Percentiles rank a stretch among this genome's conserved stretches.
phyloP scores from a whole-genome alignment of 768 basidiomycete species.

The Dentipellis sp. region DNA sequence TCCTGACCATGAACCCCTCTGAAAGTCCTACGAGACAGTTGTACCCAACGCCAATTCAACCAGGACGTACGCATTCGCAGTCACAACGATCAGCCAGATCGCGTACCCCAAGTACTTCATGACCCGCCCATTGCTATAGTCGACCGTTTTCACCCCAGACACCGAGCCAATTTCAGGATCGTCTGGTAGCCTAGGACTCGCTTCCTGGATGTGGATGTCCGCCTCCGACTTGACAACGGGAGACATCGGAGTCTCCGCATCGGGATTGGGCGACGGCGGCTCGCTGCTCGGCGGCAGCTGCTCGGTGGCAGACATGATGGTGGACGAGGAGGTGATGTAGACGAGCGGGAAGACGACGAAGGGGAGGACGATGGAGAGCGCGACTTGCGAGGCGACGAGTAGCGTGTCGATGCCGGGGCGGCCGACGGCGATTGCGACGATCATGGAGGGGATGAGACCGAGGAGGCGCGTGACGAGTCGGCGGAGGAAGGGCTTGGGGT shows the following conservation, averaged over 20 bases:
- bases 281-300: not conserved
- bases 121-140: not conserved
- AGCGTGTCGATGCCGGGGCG: constrained; percentile 34
- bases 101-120: not conserved
- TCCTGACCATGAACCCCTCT: too few species aligned
- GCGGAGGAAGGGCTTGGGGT: constrained; percentile 23
- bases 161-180: not conserved
- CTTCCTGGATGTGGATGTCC: not conserved
- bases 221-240: not conserved
- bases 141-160: not conserved
- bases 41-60: not conserved
- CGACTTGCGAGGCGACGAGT: constrained; percentile 40
- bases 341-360: constrained; percentile 1
- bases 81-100: not conserved
- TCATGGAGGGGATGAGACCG: constrained; percentile 33
- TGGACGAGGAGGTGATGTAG: not conserved
- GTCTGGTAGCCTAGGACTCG: too few species aligned
- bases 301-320: not conserved
- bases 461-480: constrained; percentile 36
- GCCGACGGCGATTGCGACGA: constrained; percentile 35
- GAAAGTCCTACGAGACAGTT: not conserved
- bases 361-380: constrained; percentile 22
- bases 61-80: constrained; percentile 1
- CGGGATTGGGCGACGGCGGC: not conserved
- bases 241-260: not conserved